Evolutionary conservation across 140 eudicot species (phyloP), one percentile per base, ranked within the genome.

Genomic region (Stevia rebaudiana): DNA sequence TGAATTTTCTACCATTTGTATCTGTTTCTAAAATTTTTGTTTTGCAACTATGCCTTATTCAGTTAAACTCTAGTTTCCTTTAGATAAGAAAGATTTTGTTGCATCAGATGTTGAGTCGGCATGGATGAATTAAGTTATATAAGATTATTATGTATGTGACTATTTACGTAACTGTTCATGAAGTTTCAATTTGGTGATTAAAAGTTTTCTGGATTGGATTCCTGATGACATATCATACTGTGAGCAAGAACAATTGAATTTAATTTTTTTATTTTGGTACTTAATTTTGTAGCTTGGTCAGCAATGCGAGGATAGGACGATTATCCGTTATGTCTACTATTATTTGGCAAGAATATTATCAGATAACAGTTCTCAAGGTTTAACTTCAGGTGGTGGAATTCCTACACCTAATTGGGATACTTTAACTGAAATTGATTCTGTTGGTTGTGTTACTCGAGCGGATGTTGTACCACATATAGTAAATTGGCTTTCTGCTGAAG

Each of bases 371-470:
- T 83, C 95, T 15, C 95, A 90, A 78, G 95, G 95, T 77, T 58
- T 87, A 70, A 84, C 85, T 61, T 76, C 95, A 8, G 98, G 98
- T 60, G 98, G 98, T 67, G 98, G 98, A 56, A 91, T 91, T 74
- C 98, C 98, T 68, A 91, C 98, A 11, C 98, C 98, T 36, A 91
- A 91, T 79, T 91, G 98, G 98, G 98, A 91, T 79, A 95, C 96
- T 74, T 81, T 87, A 75, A 96, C 98, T 53, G 98, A 83, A 73
- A 84, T 91, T 59, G 98, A 85, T 80, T 94, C 96, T 58, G 89
- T 79, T 79, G 98, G 96, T 63, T 96, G 98, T 36, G 98, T 87
- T 68, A 91, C 98, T n/a, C 81, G 96, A 43, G 98, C 98, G 33
- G 98, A 91, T 82, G 98, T 91, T 42, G 91, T 83, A 35, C 98